A percentile compares a stretch with the other conserved stretches of the same genome.
These are phyloP conservation scores for Neurospora sp. DNA, from an alignment of 495 filamentous ascomycete genomes.

Conservation along the genomic window DNA sequence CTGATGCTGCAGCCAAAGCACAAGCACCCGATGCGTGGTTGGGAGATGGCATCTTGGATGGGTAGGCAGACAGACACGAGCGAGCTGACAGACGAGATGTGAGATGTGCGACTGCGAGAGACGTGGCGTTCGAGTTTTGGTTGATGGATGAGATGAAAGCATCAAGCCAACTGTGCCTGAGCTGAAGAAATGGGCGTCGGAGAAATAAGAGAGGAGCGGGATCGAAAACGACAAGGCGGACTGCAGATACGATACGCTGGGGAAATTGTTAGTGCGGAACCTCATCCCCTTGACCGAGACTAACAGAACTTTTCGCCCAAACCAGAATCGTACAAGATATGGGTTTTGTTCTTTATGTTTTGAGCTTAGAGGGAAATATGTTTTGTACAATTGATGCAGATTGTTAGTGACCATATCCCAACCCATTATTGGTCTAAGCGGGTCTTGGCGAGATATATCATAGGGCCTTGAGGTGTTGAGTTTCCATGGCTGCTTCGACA, in stretches of 20 bases:
- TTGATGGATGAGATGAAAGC: background rate
- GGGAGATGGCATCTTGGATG: background rate
- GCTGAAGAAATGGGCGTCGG: background rate
- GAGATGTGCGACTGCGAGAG: background rate
- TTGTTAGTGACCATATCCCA: background rate
- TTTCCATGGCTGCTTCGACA: background rate
- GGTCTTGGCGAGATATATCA: background rate
- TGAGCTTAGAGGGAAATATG: background rate
- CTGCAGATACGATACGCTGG: background rate
- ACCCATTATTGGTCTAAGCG: background rate
- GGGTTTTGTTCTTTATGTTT: background rate
- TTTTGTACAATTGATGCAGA: fast-evolving
- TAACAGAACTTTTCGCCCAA: background rate
- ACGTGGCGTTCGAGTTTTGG: background rate
- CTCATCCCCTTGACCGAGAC: background rate
- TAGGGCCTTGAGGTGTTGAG: background rate
- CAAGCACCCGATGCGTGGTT: background rate
- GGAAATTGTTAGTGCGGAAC: background rate
- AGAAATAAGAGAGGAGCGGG: background rate
- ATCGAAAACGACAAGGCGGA: background rate
- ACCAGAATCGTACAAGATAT: background rate
- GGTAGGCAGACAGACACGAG: background rate
- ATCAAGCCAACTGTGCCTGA: background rate
- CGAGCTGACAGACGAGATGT: background rate
- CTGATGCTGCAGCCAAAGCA: background rate